phyloP scores from a whole-genome alignment of 1,139 yeast species.

The Debaryomycetaceae sp. region DNA sequence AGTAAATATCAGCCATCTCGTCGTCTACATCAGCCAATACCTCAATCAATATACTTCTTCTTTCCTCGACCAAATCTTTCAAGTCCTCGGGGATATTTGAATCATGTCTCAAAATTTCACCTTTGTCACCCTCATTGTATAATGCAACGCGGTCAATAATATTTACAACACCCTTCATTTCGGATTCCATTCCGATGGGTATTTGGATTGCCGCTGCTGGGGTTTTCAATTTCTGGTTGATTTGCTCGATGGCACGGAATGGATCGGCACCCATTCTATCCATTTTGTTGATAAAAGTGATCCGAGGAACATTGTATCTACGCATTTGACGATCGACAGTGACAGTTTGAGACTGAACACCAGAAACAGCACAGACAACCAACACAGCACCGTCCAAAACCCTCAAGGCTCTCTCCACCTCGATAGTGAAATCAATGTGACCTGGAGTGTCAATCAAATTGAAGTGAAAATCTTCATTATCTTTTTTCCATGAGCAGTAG shows the following conservation, averaged over 20 bases:
- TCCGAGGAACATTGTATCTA: conserved; percentile 93
- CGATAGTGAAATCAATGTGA: conserved; percentile 97
- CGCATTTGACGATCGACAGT: conserved; percentile 99
- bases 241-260: conserved; percentile 89
- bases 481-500: conserved; percentile 93
- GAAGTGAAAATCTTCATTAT: conserved; percentile 68
- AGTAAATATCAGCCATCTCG: conserved; percentile 87
- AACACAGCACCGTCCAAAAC: conserved; percentile 97
- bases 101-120: conserved; percentile 63
- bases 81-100: conserved; percentile 73
- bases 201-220: conserved; percentile 98
- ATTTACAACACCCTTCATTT: conserved; percentile 85
- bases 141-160: conserved; percentile 83
- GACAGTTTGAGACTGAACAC: conserved; percentile 97
- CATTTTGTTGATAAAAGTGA: conserved; percentile 96
- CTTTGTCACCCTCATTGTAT: conserved; percentile 90
- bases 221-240: conserved; percentile 78
- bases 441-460: conserved; percentile 98
- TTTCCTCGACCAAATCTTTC: conserved; percentile 74
- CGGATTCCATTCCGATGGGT: conserved; percentile 91
- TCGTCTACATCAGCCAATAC: conserved; percentile 97
- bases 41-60: conserved; percentile 79
- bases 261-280: conserved; percentile 99
- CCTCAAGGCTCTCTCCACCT: conserved; percentile 95
- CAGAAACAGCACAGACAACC: conserved; percentile 97